phyloP scores from a whole-genome alignment of 225 moss, liverwort and hornwort species.

The Physcomitrellopsis africana region DNA sequence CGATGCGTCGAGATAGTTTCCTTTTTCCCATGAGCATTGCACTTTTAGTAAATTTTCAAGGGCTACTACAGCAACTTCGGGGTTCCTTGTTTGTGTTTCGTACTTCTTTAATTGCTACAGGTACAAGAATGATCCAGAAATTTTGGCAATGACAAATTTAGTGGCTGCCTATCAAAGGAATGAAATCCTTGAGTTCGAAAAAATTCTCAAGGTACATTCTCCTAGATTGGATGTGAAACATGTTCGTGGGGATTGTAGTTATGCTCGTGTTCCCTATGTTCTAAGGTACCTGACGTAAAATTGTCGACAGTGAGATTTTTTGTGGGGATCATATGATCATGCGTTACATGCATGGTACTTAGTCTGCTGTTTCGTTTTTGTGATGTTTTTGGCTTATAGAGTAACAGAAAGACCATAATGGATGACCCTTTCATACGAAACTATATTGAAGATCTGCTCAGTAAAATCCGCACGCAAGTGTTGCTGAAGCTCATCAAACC shows the following conservation, averaged over 20 bases:
- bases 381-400: slow-evolving; percentile 51
- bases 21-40: not conserved
- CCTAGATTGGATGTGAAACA: slow-evolving; percentile 9
- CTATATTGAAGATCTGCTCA: slow-evolving; percentile 96
- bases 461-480: slow-evolving; percentile 98
- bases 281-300: slow-evolving; percentile 3
- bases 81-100: not conserved
- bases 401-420: slow-evolving; percentile 99
- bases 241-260: not conserved
- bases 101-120: slow-evolving; percentile 41
- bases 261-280: not conserved
- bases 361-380: slow-evolving; percentile 19
- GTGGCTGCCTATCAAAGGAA: slow-evolving; percentile 99
- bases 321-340: slow-evolving; percentile 50
- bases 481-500: slow-evolving; percentile 99
- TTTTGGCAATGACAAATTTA: slow-evolving; percentile 98
- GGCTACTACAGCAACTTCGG: not conserved
- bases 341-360: slow-evolving; percentile 33
- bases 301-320: slow-evolving; percentile 18
- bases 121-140: slow-evolving; percentile 99
- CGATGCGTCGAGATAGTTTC: slow-evolving; percentile 19
- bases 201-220: slow-evolving; percentile 87
- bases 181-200: slow-evolving; percentile 99
- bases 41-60: not conserved
- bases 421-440: slow-evolving; percentile 96